These are phyloP conservation scores for Naegleria lovaniensis DNA, from an alignment of 208 protist species.

Conservation along the genomic window DNA sequence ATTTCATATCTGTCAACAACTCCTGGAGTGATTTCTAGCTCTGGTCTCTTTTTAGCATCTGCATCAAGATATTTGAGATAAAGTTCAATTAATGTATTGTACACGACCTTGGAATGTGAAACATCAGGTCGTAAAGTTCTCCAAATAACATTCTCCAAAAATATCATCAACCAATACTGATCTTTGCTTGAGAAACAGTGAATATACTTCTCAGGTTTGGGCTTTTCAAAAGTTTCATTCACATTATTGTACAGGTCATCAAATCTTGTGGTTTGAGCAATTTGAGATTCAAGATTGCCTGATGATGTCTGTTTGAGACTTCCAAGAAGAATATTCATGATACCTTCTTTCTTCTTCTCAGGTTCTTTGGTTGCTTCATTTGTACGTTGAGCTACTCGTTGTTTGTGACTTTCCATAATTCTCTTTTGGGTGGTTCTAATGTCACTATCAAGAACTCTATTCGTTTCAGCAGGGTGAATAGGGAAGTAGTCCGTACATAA, in stretches of 20 bases:
- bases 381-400: not conserved
- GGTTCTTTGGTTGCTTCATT: not conserved
- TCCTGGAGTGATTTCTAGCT: not conserved
- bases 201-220: constrained; percentile 66
- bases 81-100: constrained; percentile 90
- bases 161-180: constrained; percentile 71
- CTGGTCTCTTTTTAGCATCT: not conserved
- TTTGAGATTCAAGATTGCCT: not conserved
- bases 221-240: constrained; percentile 12
- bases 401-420: not conserved
- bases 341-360: not conserved
- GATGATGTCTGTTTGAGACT: not conserved
- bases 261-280: not conserved
- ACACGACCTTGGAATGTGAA: constrained; percentile 47
- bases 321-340: not conserved
- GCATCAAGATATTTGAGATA: constrained; percentile 58
- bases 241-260: not conserved
- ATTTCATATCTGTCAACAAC: not conserved
- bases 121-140: constrained; percentile 52
- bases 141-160: constrained; percentile 72
- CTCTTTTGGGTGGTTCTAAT: not conserved
- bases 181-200: constrained; percentile 75
- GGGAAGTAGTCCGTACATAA: constrained; percentile 61
- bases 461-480: constrained; percentile 41
- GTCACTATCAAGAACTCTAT: not conserved